Evolutionary conservation across 345 rosid genomes (phyloP), one percentile per base, ranked within the genome.

Genomic region (Camelina sativa): DNA sequence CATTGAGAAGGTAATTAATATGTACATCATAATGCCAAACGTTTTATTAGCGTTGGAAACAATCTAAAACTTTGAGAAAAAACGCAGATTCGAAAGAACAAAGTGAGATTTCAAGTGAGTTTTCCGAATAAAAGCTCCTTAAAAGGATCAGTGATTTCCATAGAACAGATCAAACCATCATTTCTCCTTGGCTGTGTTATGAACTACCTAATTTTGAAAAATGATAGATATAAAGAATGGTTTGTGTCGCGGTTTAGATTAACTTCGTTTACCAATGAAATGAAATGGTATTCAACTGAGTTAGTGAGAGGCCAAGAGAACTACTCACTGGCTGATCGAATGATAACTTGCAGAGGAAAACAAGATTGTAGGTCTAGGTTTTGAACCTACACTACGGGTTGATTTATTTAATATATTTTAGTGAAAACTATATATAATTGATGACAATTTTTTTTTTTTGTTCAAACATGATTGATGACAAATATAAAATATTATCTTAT

Each of bases 271-370:
- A 87, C 91, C 43, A 90, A 90, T 19, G 91, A 84, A 72, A 90
- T 92, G 96, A 92, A 92, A 52, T 92, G 98, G 98, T 92, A 88
- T 74, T 83, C 85, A 81, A 92, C 82, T 0, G 92, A 88, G 79
- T 61, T 2, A 62, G 79, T 41, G 35, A 86, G 61, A 69, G 95
- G 96, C 17, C 62, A 40, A 12, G 94, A 88, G 62, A 83, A 92
- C 84, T 90, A 90, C 47, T 82, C 87, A 1, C 13, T 55, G 13
- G 75, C 92, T 4, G 98, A 90, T 47, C 64, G 82, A 53, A 90
- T 88, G 96, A 46, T 92, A 59, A 10, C 82, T 90, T 37, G 67
- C 84, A 16, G 46, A 77, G 66, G 62, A 80, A 19, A 81, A 87
- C 20, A 74, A 43, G n/a, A 76, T 92, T 55, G 56, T 73, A 1